Evolutionary conservation across 352 stramenopile genomes (phyloP), one percentile per base, ranked within the genome.

Genomic region (Globisporangium camurandrum): DNA sequence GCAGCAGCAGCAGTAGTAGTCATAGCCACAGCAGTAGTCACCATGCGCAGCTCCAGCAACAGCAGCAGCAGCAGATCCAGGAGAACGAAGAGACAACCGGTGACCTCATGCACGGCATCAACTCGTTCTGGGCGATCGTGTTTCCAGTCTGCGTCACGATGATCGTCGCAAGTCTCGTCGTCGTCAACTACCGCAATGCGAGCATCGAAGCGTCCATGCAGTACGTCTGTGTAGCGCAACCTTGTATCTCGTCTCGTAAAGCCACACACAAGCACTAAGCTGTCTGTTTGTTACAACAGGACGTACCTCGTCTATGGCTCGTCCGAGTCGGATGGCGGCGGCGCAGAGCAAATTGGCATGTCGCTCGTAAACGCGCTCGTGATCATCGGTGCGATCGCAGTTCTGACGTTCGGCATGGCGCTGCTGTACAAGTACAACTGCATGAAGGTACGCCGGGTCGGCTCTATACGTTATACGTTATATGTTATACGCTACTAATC

Each of bases 351-450:
- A 6, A 54, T 93, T 38, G 79, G 77, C n/a, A 61, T 77, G 46
- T 91, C 82, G 43, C 50, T 95, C 17, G 61, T 95, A 23, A 96
- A 96, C 51, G 84, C 86, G 8, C 62, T 96, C 6, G 84, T 96
- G 27, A 94, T 96, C 55, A 93, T 96, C 27, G 62, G 71, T 20
- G 78, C 83, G 17, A 95, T 96, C 53, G 81, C 75, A 0, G 16
- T 86, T 19, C 61, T 94, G 2, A 96, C 87, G 22, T 96, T 96
- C 48, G 69, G 81, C 51, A 95, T 96, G 78, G 87, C 82, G 41
- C 56, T 95, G 40, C 64, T 95, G 24, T 95, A 95, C 65, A 93
- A 94, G 59, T 93, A 80, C 66, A 90, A 93, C 65, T 93, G 80
- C 67, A 88, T 80, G 57, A 86, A 82, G 62, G 69, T 71, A 30